A percentile compares a stretch with the other conserved stretches of the same genome.
Conservation (phyloP, 495 filamentous ascomycete genomes). For the Peziza echinospora region DNA sequence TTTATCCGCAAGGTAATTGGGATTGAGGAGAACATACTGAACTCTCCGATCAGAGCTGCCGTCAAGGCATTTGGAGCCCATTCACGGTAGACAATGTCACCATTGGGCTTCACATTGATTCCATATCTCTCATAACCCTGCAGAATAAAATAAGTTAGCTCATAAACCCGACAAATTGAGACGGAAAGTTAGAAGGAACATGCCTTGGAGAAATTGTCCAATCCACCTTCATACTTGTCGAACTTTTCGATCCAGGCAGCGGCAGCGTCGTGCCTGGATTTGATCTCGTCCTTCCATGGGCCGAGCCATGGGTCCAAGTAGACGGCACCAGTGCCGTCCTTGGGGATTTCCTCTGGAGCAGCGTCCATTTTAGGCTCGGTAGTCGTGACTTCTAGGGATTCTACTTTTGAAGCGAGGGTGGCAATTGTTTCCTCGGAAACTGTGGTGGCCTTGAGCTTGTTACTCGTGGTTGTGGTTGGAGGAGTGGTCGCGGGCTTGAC, state of each 20-base stretch:
- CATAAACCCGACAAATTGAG: slow-evolving; percentile 1
- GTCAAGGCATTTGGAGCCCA: slow-evolving; percentile 80
- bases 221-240: slow-evolving; percentile 60
- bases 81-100: slow-evolving; percentile 78
- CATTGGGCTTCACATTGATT: slow-evolving; percentile 52
- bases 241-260: slow-evolving; percentile 72
- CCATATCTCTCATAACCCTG: slow-evolving; percentile 76
- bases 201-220: slow-evolving; percentile 82
- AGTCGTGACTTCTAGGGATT: not conserved
- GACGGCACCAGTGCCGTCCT: slow-evolving; percentile 45
- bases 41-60: slow-evolving; percentile 84
- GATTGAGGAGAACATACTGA: slow-evolving; percentile 38
- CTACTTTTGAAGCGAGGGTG: not conserved
- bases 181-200: slow-evolving; percentile 10
- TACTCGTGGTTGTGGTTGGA: no score
- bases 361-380: not conserved
- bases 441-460: no score
- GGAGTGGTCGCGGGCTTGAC: no score
- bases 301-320: slow-evolving; percentile 75
- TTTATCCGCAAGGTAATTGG: slow-evolving; percentile 15
- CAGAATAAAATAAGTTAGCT: slow-evolving; percentile 1
- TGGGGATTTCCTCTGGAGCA: slow-evolving; percentile 1
- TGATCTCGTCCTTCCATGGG: slow-evolving; percentile 60
- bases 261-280: slow-evolving; percentile 56
- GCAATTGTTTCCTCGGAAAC: no score